Evolutionary conservation across 306 rosid genomes (phyloP), one percentile per base, ranked within the genome.

Genomic region (Fragaria vesca): DNA sequence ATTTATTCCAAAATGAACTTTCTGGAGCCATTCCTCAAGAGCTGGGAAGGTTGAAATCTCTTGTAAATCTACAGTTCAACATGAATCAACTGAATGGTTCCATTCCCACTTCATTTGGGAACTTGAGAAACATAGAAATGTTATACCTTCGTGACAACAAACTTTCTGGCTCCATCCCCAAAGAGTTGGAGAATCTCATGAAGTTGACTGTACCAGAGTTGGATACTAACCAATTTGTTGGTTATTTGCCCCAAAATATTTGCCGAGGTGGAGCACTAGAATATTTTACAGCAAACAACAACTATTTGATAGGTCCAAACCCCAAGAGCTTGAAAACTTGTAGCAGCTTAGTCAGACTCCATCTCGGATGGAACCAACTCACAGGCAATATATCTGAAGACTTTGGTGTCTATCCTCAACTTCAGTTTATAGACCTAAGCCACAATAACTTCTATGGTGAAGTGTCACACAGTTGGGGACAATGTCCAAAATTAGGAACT

Each of bases 401-500:
- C 9, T 55, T 55, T 55, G 30, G 62, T 7, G 28, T n/a, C 4
- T 55, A n/a, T 55, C 63, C 63, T 0, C 1, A 9, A 8, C 63
- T 57, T 21, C 13, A 10, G 2, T 57, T 0, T 21, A n/a, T 57
- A 57, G 63, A n/a, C 32, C 6, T 57, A 9, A 21, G 32, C 30
- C 4, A 57, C 13, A 42, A 32, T 74, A 4, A 50, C 42, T 21
- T 52, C 55, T 36, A 43, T 81, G 71, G 45, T 68, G 34, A 58
- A 81, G 66, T 28, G 12, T 21, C 63, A 57, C 63, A n/a, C 13
- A 57, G 0, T 0, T 57, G 63, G 63, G 63, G 63, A n/a, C 30
- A 57, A 8, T 57, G 63, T 57, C 63, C 15, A 21, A 70, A 77
- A 63, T 66, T 81, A 18, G 75, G 51, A 6, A 77, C 77, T 67